Evolutionary conservation across 148 eudicot species (phyloP).

Genomic region (Limonium bicolor): DNA sequence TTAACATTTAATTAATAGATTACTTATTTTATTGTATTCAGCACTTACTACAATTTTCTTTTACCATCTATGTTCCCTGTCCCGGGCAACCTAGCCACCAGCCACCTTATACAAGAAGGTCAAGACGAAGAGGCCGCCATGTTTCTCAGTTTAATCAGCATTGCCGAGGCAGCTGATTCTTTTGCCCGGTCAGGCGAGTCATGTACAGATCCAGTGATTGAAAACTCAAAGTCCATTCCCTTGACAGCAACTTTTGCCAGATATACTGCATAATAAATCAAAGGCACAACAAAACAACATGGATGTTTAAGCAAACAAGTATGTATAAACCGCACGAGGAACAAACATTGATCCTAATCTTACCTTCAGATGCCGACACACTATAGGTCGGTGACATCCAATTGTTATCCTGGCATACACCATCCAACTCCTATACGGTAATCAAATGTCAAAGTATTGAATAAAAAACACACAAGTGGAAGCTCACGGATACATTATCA

Average conservation of each 20-base stretch:
- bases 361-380: conserved; percentile 37
- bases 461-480: too few relatives aligned
- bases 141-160: conserved; percentile 22
- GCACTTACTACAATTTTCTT: too few relatives aligned
- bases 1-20: too few relatives aligned
- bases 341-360: too few relatives aligned
- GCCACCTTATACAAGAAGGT: too few relatives aligned
- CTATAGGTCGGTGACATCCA: conserved; percentile 53
- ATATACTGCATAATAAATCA: conserved; percentile 29
- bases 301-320: background rate
- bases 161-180: conserved; percentile 32
- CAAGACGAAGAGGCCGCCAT: conserved; percentile 12
- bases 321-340: too few relatives aligned
- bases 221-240: conserved; percentile 32
- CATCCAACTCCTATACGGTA: conserved; percentile 71
- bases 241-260: conserved; percentile 21
- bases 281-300: background rate
- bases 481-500: conserved; percentile 12
- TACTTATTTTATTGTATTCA: too few relatives aligned
- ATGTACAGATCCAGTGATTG: conserved; percentile 13
- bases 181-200: conserved; percentile 28
- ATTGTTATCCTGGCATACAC: conserved; percentile 28
- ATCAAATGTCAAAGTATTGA: too few relatives aligned
- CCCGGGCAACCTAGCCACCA: too few relatives aligned
- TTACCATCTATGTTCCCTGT: too few relatives aligned